Evolutionary conservation across 2,329 filamentous ascomycete species (phyloP).

Genomic region (Sordariomycetes sp.): DNA sequence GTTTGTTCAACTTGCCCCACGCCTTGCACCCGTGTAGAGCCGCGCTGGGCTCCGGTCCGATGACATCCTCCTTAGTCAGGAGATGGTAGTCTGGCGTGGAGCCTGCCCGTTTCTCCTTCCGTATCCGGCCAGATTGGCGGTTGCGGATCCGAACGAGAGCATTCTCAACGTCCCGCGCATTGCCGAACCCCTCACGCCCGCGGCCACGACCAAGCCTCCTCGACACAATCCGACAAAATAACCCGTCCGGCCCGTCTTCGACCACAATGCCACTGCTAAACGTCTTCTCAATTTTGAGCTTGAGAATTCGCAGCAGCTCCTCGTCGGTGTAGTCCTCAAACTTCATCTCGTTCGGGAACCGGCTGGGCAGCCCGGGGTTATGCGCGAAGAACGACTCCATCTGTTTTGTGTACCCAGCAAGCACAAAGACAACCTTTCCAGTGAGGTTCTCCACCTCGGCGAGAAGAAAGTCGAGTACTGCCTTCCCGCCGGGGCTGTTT

Average conservation of each 20-base stretch:
- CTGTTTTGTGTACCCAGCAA: conserved; percentile 60
- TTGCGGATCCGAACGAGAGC: conserved; percentile 34
- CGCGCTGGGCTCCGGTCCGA: conserved; percentile 51
- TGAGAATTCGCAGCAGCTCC: conserved; percentile 51
- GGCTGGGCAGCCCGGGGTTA: conserved; percentile 53
- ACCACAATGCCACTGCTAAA: conserved; percentile 43
- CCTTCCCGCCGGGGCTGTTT: conserved; percentile 39
- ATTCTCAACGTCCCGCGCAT: conserved; percentile 59
- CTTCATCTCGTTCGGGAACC: conserved; percentile 51
- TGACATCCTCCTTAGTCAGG: conserved; percentile 50
- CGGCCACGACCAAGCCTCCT: conserved; percentile 48
- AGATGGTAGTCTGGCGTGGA: conserved; percentile 38
- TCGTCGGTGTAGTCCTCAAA: conserved; percentile 58
- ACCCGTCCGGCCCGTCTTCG: conserved; percentile 42
- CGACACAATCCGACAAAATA: conserved; percentile 50
- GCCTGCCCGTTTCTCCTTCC: conserved; percentile 26
- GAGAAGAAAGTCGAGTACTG: conserved; percentile 58
- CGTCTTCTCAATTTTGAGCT: conserved; percentile 35
- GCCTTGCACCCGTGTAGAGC: conserved; percentile 36
- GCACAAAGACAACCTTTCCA: conserved; percentile 56
- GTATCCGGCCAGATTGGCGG: conserved; percentile 45
- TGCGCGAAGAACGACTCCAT: conserved; percentile 70
- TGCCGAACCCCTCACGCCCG: conserved; percentile 56
- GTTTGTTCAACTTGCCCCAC: conserved; percentile 40
- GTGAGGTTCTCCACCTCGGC: conserved; percentile 59